These are phyloP conservation scores for Kalaharituber pfeilii DNA, from an alignment of 2,329 filamentous ascomycete genomes.

Conservation along the genomic window DNA sequence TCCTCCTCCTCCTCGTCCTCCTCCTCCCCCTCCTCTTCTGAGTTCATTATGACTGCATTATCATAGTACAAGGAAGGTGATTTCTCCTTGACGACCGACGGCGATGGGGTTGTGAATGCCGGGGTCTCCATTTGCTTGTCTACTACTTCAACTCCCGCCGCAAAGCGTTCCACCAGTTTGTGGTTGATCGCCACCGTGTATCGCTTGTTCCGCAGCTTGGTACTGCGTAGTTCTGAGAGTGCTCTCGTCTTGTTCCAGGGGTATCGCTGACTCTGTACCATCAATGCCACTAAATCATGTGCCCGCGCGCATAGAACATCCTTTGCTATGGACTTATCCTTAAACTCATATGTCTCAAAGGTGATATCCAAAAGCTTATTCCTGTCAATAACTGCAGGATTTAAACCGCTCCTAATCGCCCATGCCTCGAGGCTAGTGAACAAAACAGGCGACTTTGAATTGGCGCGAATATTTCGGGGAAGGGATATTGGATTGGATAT, in stretches of 20 bases:
- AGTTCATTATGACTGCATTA: too few species aligned
- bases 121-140: neutral
- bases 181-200: neutral
- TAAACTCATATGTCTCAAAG: neutral
- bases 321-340: neutral
- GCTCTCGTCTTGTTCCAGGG: too few species aligned
- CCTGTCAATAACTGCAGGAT: too few species aligned
- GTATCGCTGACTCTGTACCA: neutral
- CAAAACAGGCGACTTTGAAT: neutral
- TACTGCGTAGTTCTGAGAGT: too few species aligned
- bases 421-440: too few species aligned
- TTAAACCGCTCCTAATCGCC: too few species aligned
- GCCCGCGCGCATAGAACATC: neutral
- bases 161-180: neutral
- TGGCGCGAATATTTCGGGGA: neutral
- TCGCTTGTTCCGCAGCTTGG: too few species aligned
- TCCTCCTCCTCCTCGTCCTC: neutral
- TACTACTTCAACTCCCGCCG: too few species aligned
- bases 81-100: neutral
- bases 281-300: neutral
- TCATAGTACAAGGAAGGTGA: neutral
- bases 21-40: too few species aligned
- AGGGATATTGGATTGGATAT: neutral
- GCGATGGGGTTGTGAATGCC: too few species aligned
- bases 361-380: neutral